A percentile compares a stretch with the other conserved stretches of the same genome.
phyloP scores from a whole-genome alignment of 2,329 filamentous ascomycete genomes.

The Trichoderma harzianum region DNA sequence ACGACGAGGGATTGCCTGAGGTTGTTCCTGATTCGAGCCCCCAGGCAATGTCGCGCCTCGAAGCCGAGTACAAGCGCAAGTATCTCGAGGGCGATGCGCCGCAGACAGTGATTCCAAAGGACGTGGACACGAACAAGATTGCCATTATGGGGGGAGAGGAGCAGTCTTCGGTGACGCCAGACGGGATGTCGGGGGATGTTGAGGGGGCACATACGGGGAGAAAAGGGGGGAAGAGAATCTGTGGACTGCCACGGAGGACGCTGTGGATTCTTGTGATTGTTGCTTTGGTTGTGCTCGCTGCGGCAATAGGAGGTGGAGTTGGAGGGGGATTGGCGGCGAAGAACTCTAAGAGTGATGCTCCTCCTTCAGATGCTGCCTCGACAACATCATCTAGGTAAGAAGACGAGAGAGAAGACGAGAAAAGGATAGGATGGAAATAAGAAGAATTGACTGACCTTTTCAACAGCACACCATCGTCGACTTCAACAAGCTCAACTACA shows the following conservation, averaged over 20 bases:
- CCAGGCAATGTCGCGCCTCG: not conserved
- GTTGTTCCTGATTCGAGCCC: not conserved
- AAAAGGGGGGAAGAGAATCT: slow-evolving; percentile 2
- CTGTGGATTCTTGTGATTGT: slow-evolving; percentile 21
- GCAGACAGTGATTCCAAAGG: not conserved
- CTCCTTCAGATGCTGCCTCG: not conserved
- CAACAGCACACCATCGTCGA: not conserved
- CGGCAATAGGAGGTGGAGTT: slow-evolving; percentile 22
- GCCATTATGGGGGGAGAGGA: not conserved
- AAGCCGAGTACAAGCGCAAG: slow-evolving; percentile 15
- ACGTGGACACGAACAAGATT: slow-evolving; percentile 12
- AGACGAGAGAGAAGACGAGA: not conserved
- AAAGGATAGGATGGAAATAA: not conserved
- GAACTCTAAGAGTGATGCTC: not conserved
- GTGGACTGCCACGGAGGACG: slow-evolving; percentile 18
- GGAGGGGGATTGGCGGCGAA: slow-evolving; percentile 21
- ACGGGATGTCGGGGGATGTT: not conserved
- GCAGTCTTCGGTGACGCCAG: not conserved
- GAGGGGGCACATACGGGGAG: not conserved
- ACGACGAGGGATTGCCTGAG: slow-evolving; percentile 15
- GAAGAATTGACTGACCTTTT: not conserved
- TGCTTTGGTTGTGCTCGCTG: slow-evolving; percentile 18
- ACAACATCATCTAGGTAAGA: not conserved
- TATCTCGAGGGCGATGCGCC: slow-evolving; percentile 9
- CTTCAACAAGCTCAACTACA: not conserved